Conservation (phyloP, 805 yeast species). For the Barnettozyma pratensis region DNA sequence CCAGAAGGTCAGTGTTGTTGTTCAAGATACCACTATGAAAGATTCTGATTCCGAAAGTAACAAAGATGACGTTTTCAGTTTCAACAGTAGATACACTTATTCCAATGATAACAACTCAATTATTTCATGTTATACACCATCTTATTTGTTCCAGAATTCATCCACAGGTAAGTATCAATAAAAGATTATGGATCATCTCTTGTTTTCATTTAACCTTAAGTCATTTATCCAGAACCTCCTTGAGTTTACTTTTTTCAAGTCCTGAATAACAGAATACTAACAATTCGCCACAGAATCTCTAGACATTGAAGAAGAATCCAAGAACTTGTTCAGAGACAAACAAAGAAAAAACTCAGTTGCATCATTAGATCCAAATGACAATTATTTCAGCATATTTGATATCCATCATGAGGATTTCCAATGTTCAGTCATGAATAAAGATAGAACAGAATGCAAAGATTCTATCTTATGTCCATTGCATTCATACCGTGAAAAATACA, state of each 20-base stretch:
- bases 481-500: slow-evolving; percentile 8
- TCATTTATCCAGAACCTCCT: no score
- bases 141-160: not conserved
- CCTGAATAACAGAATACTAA: no score
- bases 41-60: not conserved
- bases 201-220: not conserved
- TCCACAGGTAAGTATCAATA: not conserved
- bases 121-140: slow-evolving; percentile 5
- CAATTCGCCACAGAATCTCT: not conserved
- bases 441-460: slow-evolving; percentile 12
- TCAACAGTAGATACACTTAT: not conserved
- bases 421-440: slow-evolving; percentile 13
- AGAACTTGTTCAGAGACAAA: not conserved
- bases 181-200: not conserved
- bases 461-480: slow-evolving; percentile 15
- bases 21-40: not conserved
- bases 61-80: slow-evolving; percentile 1
- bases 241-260: no score
- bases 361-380: not conserved
- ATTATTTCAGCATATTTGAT: slow-evolving; percentile 9
- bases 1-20: not conserved
- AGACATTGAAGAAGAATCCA: not conserved
- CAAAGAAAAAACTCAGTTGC: not conserved
- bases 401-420: slow-evolving; percentile 18
- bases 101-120: not conserved